Conservation (phyloP, 495 filamentous ascomycete genomes). For the Penicillium longicatenatum region DNA sequence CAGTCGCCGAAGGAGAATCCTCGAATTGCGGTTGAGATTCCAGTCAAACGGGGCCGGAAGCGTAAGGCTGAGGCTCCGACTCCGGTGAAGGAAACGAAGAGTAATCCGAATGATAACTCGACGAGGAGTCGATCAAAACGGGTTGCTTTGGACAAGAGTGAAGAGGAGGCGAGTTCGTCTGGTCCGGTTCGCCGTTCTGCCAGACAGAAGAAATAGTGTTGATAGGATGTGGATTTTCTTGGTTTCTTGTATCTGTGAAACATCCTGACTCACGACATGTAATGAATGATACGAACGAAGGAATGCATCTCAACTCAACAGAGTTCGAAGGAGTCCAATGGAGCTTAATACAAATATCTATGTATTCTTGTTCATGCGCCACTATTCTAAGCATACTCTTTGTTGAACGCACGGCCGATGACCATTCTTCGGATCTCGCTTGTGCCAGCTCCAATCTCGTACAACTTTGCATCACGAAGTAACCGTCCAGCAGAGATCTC, state of each 20-base stretch:
- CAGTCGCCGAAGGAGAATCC: constrained; percentile 19
- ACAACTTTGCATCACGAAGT: constrained; percentile 84
- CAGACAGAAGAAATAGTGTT: constrained; percentile 23
- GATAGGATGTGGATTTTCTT: neutral
- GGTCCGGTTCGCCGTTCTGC: constrained; percentile 37
- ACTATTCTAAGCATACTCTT: constrained; percentile 63
- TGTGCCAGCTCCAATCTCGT: constrained; percentile 97
- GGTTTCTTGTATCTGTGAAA: neutral
- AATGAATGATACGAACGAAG: constrained; percentile 12
- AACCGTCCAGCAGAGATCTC: constrained; percentile 89
- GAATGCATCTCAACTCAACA: neutral
- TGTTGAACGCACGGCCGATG: constrained; percentile 92
- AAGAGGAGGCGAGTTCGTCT: constrained; percentile 20
- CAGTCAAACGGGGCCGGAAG: constrained; percentile 33
- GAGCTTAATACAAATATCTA: neutral
- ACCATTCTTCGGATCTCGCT: constrained; percentile 94
- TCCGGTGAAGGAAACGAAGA: constrained; percentile 7
- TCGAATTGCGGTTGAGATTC: constrained; percentile 4
- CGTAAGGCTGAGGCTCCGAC: constrained; percentile 37
- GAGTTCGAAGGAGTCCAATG: neutral
- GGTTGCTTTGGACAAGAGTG: constrained; percentile 28
- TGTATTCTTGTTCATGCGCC: neutral
- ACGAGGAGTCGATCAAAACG: constrained; percentile 30
- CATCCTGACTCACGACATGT: constrained; percentile 8
- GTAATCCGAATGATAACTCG: constrained; percentile 6